Percentiles rank a stretch among this genome's conserved stretches.
Evolutionary conservation across 495 filamentous ascomycete species (phyloP).

Genomic region (Haplographium delicatum): DNA sequence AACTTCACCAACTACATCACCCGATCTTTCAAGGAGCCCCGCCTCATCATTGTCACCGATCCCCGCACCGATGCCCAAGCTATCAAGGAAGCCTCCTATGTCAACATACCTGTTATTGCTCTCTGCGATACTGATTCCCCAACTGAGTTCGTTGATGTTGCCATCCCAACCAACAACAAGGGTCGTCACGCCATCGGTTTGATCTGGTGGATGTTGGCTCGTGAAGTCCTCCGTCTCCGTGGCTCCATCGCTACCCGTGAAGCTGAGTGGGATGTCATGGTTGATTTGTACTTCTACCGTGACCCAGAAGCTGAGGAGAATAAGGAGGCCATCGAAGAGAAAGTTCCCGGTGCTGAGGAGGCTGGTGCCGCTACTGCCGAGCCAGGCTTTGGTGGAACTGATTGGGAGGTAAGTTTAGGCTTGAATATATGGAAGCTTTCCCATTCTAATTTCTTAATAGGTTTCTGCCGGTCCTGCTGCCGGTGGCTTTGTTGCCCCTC

Average conservation of each 20-base stretch:
- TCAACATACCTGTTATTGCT: conserved; percentile 99
- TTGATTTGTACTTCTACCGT: conserved; percentile 99
- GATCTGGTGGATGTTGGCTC: conserved; percentile 99
- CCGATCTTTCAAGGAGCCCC: conserved; percentile 99
- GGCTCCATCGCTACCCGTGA: conserved; percentile 92
- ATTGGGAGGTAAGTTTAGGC: conserved; percentile 88
- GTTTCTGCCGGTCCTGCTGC: conserved; percentile 37
- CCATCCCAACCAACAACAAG: conserved; percentile 99
- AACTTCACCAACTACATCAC: conserved; percentile 99
- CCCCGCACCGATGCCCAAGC: conserved; percentile 99
- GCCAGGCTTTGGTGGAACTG: conserved; percentile 60
- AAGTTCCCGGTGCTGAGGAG: conserved; percentile 75
- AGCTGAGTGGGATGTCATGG: conserved; percentile 96
- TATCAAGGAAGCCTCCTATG: conserved; percentile 99
- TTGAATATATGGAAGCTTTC: too few species aligned
- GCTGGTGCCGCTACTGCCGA: conserved; percentile 74
- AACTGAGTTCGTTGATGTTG: conserved; percentile 98
- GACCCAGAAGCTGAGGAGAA: conserved; percentile 97
- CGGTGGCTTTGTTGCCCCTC: conserved; percentile 49
- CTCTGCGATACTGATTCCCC: conserved; percentile 99
- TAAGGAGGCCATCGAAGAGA: conserved; percentile 60
- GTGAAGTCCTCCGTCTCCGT: conserved; percentile 97
- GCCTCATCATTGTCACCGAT: conserved; percentile 98
- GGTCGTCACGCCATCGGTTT: conserved; percentile 96
- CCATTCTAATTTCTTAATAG: too few species aligned